A percentile compares a stretch with the other conserved stretches of the same genome.
phyloP scores from a whole-genome alignment of 2,329 filamentous ascomycete genomes.

The Ascochyta clinopodiicola region DNA sequence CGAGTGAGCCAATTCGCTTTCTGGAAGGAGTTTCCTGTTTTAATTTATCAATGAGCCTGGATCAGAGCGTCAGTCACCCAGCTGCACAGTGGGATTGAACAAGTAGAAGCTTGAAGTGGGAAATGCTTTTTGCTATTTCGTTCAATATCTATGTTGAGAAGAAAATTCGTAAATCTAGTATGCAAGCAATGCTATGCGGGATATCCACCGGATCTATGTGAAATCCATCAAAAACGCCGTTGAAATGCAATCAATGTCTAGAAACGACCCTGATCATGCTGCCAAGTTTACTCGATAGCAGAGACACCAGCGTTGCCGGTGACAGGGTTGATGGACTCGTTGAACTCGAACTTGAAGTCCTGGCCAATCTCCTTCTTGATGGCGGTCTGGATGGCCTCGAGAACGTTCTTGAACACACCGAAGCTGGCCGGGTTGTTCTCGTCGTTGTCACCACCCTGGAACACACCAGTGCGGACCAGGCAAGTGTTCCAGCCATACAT shows the following conservation, averaged over 20 bases:
- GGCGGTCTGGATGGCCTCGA: conserved; percentile 73
- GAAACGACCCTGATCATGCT: background rate
- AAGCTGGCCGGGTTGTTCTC: conserved; percentile 79
- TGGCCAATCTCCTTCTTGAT: conserved; percentile 73
- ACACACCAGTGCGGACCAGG: conserved; percentile 77
- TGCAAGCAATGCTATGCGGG: conserved; percentile 20
- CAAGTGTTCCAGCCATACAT: conserved; percentile 85
- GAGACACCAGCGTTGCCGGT: conserved; percentile 60
- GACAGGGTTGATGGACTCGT: conserved; percentile 73
- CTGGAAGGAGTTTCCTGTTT: too few relatives aligned
- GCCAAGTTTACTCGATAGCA: conserved; percentile 59
- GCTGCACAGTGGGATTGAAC: too few relatives aligned
- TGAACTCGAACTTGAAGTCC: conserved; percentile 77
- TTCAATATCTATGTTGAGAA: conserved; percentile 1
- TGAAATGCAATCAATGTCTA: conserved; percentile 3
- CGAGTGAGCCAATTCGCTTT: too few relatives aligned
- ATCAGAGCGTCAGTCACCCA: too few relatives aligned
- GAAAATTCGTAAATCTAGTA: conserved; percentile 21
- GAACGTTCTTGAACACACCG: conserved; percentile 75
- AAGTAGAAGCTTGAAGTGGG: background rate
- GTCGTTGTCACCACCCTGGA: conserved; percentile 78
- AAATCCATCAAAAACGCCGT: conserved; percentile 12
- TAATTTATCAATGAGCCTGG: too few relatives aligned
- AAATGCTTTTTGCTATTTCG: conserved; percentile 12
- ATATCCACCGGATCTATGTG: conserved; percentile 19